Percentiles rank a stretch among this genome's conserved stretches.
phyloP scores from a whole-genome alignment of 179 eudicot species.

The Beta corolliflora region DNA sequence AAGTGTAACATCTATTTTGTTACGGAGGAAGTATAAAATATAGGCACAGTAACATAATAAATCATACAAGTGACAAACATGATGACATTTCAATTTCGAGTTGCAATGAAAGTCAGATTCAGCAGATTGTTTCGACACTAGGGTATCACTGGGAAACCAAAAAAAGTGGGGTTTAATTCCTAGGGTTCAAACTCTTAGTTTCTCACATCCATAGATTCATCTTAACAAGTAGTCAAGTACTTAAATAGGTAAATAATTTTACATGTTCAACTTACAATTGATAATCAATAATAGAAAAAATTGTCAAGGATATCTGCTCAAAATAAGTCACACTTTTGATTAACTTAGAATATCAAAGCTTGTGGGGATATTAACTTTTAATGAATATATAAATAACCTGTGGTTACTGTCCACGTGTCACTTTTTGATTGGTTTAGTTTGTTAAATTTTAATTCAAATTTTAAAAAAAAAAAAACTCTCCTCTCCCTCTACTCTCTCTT shows the following conservation, averaged over 20 bases:
- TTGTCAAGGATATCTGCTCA: too few species aligned
- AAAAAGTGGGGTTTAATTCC: background rate
- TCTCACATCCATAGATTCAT: background rate
- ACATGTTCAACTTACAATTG: too few species aligned
- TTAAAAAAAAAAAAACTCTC: too few species aligned
- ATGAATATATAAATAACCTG: background rate
- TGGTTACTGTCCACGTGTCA: background rate
- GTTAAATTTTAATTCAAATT: too few species aligned
- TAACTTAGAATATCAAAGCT: too few species aligned
- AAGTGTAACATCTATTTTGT: too few species aligned
- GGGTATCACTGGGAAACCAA: background rate
- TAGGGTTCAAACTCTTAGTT: background rate
- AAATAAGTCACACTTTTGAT: too few species aligned
- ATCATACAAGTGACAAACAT: background rate
- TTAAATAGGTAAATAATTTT: too few species aligned
- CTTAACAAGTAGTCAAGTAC: background rate
- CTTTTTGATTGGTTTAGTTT: too few species aligned
- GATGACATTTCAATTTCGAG: background rate
- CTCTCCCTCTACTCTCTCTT: too few species aligned
- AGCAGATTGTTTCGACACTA: background rate
- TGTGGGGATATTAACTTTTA: too few species aligned
- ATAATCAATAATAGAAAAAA: too few species aligned
- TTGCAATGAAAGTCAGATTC: background rate
- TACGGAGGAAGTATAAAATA: background rate
- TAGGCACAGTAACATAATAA: background rate